These are phyloP conservation scores for Penicillium corylophilum DNA, from an alignment of 2,329 filamentous ascomycete species.

Conservation along the genomic window DNA sequence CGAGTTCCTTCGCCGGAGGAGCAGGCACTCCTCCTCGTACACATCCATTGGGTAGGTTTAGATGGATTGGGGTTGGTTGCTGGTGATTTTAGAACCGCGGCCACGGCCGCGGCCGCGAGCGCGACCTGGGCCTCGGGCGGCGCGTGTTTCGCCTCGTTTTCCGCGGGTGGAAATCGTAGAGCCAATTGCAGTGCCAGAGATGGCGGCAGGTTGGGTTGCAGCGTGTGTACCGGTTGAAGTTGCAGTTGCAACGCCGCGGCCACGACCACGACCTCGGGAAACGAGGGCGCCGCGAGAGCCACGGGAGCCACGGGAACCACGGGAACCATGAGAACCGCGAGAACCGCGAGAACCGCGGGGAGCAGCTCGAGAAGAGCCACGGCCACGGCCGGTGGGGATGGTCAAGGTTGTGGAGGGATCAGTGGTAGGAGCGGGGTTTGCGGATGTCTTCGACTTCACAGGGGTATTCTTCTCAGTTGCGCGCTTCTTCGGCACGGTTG, in stretches of 20 bases:
- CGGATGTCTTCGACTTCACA: neutral
- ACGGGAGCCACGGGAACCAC: neutral
- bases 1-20: neutral
- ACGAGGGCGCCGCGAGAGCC: neutral
- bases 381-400: neutral
- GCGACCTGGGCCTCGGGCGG: neutral
- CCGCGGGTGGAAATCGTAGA: neutral
- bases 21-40: neutral
- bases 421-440: neutral
- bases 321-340: neutral
- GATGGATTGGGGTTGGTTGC: neutral
- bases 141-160: neutral
- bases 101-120: neutral
- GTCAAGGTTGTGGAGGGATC: neutral
- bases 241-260: neutral
- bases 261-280: slow-evolving; percentile 3
- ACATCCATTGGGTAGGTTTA: neutral
- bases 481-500: neutral
- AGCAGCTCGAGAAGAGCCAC: neutral
- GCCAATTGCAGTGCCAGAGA: neutral
- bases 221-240: neutral
- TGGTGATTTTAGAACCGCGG: neutral
- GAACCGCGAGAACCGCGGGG: neutral
- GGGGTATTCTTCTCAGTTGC: neutral
- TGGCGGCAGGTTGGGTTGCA: too few species aligned